Conservation (phyloP, 2,329 filamentous ascomycete species). For the Colletotrichum chlorophyti region DNA sequence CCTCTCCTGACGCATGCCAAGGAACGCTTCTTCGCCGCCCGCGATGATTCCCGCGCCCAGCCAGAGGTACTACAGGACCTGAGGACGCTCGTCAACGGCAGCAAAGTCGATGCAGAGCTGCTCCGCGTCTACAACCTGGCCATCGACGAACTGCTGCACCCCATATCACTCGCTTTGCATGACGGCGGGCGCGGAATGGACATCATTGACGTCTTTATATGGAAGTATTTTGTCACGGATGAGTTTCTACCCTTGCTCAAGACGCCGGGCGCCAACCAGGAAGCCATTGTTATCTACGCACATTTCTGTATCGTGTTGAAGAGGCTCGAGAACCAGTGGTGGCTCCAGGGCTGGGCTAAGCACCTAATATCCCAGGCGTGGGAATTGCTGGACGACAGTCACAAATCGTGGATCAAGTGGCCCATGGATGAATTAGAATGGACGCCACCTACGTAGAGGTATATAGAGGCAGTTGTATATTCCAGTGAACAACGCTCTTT, state of each 20-base stretch:
- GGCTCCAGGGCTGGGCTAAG: conserved; percentile 43
- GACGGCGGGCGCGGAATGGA: conserved; percentile 33
- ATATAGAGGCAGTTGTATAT: too few species aligned
- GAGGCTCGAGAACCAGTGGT: conserved; percentile 42
- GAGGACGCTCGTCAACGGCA: conserved; percentile 25
- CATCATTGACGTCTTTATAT: conserved; percentile 46
- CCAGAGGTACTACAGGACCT: conserved; percentile 28
- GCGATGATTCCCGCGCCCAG: not conserved
- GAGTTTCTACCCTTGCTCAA: conserved; percentile 44
- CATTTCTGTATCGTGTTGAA: conserved; percentile 42
- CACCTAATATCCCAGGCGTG: conserved; percentile 41
- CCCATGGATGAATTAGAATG: conserved; percentile 33
- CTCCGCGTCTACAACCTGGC: conserved; percentile 26
- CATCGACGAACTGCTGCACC: conserved; percentile 28
- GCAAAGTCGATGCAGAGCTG: conserved; percentile 24
- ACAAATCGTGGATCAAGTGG: conserved; percentile 41
- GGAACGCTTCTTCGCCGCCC: conserved; percentile 30
- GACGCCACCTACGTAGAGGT: conserved; percentile 18
- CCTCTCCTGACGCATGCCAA: conserved; percentile 33
- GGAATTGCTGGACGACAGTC: conserved; percentile 41
- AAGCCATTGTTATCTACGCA: conserved; percentile 42
- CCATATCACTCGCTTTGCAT: conserved; percentile 17
- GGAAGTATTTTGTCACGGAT: conserved; percentile 44
- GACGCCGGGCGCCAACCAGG: conserved; percentile 32
- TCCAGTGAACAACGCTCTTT: too few species aligned